Base-by-base conservation (phyloP, 1,139 yeast species). In the Candida neerlandica region DNA sequence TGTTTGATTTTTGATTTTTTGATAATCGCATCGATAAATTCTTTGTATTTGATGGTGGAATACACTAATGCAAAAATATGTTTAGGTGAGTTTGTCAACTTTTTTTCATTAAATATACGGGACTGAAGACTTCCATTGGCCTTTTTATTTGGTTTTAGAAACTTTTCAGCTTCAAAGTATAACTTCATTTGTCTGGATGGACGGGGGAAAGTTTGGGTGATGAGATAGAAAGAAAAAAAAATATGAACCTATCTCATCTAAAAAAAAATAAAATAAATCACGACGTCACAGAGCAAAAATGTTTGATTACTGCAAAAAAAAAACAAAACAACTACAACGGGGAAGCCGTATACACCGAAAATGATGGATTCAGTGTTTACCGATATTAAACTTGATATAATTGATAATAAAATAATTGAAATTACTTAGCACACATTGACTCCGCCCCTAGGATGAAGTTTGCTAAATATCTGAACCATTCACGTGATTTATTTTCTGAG, bases 21-120 rank as follows among this genome's bases (percentile, higher is more conserved):
- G 63, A 92, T 80, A 43, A 92, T 77, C 32, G 77, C 74, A 47
- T 73, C 69, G 43, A 92, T 75, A 56, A 81, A 82, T 14, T 82
- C 83, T 57, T 82, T 82, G 65, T 85, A 89, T 62, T 81, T 84
- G 60, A 89, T 70, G 0, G 96, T 84, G 7, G 96, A 88, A 30
- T 84, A 77, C 16, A 90, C 91, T 40, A 92, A 70, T 0, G 98
- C 98, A 70, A 77, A 90, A 3, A 92, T 70, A 62, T 91, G 97
- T 59, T 88, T 88, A 0, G 97, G 96, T 49, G 76, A 66, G 53
- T 64, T 70, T 33, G 61, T 60, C 33, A 71, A 57, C 46, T 62
- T 63, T 48, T 62, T 60, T 48, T 73, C 82, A 48, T 77, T 81
- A 67, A 89, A 86, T 29, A 90, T 82, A 23, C 92, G 72, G 29